phyloP scores from a whole-genome alignment of 805 yeast species.

The Komagataella mondaviorum region DNA sequence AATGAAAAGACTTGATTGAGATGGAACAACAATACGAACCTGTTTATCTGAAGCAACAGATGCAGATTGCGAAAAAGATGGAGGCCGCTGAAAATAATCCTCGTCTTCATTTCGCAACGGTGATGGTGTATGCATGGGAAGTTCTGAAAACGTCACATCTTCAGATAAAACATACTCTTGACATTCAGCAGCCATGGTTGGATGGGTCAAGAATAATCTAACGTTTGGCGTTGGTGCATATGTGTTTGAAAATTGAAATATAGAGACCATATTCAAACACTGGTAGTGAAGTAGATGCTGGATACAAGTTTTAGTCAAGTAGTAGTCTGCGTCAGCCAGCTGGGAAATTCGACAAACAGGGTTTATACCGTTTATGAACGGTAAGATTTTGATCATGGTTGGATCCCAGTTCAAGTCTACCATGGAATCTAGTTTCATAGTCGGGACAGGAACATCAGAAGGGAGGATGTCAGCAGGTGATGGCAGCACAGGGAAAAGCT shows the following conservation, averaged over 20 bases:
- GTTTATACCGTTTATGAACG: constrained; percentile 80
- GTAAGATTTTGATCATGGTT: constrained; percentile 79
- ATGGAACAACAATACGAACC: constrained; percentile 27
- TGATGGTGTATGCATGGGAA: constrained; percentile 18
- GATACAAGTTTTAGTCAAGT: constrained; percentile 71
- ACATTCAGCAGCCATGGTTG: constrained; percentile 65
- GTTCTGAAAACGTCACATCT: constrained; percentile 8
- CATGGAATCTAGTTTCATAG: constrained; percentile 57
- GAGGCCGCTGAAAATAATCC: background rate
- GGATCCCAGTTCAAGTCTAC: constrained; percentile 96
- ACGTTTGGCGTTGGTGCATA: constrained; percentile 83
- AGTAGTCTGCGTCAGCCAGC: constrained; percentile 69
- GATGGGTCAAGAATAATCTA: constrained; percentile 50
- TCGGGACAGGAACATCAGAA: constrained; percentile 85
- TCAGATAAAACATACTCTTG: constrained; percentile 55
- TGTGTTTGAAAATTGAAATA: constrained; percentile 78
- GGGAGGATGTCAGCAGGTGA: constrained; percentile 69
- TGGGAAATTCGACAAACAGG: constrained; percentile 66
- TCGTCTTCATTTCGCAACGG: background rate
- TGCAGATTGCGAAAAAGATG: background rate
- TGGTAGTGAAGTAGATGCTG: constrained; percentile 86
- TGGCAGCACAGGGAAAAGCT: constrained; percentile 78
- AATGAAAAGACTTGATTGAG: constrained; percentile 53
- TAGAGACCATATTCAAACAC: constrained; percentile 70
- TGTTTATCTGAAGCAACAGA: constrained; percentile 6